phyloP scores from a whole-genome alignment of 768 basidiomycete species.

The Tylopilus balloui region DNA sequence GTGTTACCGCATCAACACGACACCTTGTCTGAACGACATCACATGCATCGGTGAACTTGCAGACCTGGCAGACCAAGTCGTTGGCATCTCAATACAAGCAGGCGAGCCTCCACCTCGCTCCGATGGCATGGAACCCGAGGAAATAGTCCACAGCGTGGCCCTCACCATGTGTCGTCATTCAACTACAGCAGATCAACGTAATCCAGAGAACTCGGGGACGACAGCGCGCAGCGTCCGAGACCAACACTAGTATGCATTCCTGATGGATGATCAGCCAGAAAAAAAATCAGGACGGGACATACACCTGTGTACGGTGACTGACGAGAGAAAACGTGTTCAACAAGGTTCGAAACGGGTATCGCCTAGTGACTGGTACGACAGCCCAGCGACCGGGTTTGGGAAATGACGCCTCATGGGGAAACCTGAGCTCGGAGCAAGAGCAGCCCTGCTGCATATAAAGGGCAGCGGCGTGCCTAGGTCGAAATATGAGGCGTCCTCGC shows the following conservation, averaged over 20 bases:
- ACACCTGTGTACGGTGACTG: background rate
- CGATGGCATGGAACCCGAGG: slow-evolving; percentile 9
- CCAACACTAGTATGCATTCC: background rate
- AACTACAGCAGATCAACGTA: background rate
- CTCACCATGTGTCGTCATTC: background rate
- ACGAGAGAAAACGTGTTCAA: slow-evolving; percentile 12
- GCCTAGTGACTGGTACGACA: slow-evolving; percentile 9
- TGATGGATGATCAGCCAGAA: slow-evolving; percentile 3
- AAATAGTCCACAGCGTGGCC: background rate
- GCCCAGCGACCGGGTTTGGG: slow-evolving; percentile 17
- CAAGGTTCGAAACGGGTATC: slow-evolving; percentile 12
- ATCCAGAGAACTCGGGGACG: slow-evolving; percentile 1
- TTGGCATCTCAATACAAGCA: background rate
- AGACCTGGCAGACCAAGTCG: too few species aligned
- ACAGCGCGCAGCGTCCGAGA: slow-evolving; percentile 4
- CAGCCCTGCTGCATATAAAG: slow-evolving; percentile 8
- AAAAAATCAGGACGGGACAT: background rate
- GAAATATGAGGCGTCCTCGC: slow-evolving; percentile 1
- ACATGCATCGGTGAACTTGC: background rate
- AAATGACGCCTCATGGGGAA: slow-evolving; percentile 5
- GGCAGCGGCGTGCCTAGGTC: slow-evolving; percentile 14
- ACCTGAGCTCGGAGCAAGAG: background rate
- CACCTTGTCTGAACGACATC: background rate
- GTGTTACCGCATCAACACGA: background rate
- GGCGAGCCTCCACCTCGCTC: slow-evolving; percentile 7